These are phyloP conservation scores for Amoebophrya sp. DNA, from an alignment of 169 alveolate genomes.

Conservation along the genomic window DNA sequence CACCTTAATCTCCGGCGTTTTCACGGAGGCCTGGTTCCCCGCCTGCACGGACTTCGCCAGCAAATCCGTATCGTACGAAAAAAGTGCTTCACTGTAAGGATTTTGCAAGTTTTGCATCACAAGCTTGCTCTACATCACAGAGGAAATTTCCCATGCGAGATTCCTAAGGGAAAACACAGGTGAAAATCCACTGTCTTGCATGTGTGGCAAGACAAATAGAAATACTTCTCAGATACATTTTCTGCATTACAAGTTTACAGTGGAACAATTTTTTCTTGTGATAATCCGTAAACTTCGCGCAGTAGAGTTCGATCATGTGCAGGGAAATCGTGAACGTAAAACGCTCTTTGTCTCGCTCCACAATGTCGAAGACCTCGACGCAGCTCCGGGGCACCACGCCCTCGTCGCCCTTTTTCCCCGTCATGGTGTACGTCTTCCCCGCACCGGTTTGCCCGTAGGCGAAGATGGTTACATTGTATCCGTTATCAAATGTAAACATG, in stretches of 20 bases:
- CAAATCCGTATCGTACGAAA: no score
- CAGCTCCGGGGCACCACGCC: neutral
- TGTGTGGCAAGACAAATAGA: no score
- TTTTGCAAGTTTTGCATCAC: no score
- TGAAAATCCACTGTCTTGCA: no score
- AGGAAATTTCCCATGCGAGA: no score
- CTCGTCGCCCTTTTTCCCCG: neutral
- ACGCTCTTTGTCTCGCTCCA: neutral
- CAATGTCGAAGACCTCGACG: neutral
- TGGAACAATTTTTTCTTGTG: no score
- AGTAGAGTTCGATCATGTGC: neutral
- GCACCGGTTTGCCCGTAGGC: constrained; percentile 66
- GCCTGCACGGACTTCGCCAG: neutral
- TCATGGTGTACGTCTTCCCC: constrained; percentile 62
- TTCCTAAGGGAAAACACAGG: no score
- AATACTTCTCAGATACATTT: no score
- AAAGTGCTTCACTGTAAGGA: no score
- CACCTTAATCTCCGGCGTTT: constrained; percentile 1
- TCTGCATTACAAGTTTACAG: no score
- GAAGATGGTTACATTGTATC: constrained; percentile 62
- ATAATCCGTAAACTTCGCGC: neutral
- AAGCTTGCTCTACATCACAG: no score
- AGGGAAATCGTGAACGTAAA: neutral
- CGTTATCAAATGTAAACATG: no score
- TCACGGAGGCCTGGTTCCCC: neutral